These are phyloP conservation scores for Ophiocytium majus DNA, from an alignment of 352 stramenopile species.

Conservation along the genomic window DNA sequence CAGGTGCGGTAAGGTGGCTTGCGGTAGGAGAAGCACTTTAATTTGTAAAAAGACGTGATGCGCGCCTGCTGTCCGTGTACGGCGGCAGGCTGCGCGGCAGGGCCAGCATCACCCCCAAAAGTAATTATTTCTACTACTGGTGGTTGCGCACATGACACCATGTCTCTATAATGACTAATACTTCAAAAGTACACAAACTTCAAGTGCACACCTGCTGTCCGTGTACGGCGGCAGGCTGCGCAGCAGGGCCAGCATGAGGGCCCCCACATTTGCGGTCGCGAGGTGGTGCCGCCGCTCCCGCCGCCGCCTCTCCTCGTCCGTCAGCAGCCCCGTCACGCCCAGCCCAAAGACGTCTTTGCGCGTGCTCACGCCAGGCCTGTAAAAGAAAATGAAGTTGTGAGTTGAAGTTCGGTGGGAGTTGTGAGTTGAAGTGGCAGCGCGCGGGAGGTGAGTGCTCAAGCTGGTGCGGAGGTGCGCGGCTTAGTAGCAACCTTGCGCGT, in stretches of 20 bases:
- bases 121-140: too few species aligned
- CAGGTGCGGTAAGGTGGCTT: too few species aligned
- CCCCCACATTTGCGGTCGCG: not conserved
- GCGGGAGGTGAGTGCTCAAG: too few species aligned
- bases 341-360: constrained; percentile 22
- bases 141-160: too few species aligned
- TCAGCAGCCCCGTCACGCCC: not conserved
- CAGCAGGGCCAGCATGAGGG: not conserved
- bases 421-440: too few species aligned
- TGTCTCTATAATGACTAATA: too few species aligned
- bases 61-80: constrained; percentile 16
- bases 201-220: constrained; percentile 14
- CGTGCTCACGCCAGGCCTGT: constrained; percentile 1
- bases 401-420: too few species aligned
- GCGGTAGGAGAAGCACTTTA: too few species aligned
- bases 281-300: not conserved
- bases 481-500: not conserved
- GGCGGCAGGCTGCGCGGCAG: constrained; percentile 6
- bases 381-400: too few species aligned
- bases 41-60: not conserved
- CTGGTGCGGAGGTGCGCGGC: too few species aligned
- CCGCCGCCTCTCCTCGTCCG: constrained; percentile 4
- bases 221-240: constrained; percentile 17
- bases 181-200: too few species aligned
- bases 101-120: not conserved